Conservation (phyloP, 2,329 filamentous ascomycete species). For the Bisporella sp. region DNA sequence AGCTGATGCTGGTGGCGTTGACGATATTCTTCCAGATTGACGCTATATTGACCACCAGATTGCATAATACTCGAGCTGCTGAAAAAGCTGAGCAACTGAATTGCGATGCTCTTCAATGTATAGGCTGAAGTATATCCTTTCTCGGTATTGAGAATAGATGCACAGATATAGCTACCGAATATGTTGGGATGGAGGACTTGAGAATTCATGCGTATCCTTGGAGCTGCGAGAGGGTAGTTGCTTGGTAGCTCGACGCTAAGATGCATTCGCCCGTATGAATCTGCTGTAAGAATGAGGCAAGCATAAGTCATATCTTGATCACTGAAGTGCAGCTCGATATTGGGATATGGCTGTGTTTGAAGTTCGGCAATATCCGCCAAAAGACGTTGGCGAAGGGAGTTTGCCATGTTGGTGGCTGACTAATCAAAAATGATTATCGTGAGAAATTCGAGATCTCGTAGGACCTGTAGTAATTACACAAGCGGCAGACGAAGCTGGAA, state of each 20-base stretch:
- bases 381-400: neutral
- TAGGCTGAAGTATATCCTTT: constrained; percentile 43
- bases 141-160: constrained; percentile 35
- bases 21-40: constrained; percentile 24
- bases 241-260: constrained; percentile 32
- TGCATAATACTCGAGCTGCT: constrained; percentile 40
- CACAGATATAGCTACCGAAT: constrained; percentile 37
- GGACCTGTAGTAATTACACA: no score
- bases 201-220: constrained; percentile 34
- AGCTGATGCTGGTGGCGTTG: neutral
- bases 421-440: no score
- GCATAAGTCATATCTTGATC: constrained; percentile 30
- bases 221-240: constrained; percentile 34
- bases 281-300: constrained; percentile 38
- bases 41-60: constrained; percentile 12
- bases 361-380: constrained; percentile 38
- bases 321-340: constrained; percentile 33
- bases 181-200: constrained; percentile 39
- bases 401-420: neutral
- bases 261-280: constrained; percentile 34
- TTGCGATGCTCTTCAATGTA: constrained; percentile 41
- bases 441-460: no score
- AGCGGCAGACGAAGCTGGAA: no score
- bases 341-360: constrained; percentile 38
- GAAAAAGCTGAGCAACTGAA: constrained; percentile 47